Percentiles rank a stretch among this genome's conserved stretches.
Conservation (phyloP, 2,329 filamentous ascomycete genomes). For the Hypoxylon sp. region DNA sequence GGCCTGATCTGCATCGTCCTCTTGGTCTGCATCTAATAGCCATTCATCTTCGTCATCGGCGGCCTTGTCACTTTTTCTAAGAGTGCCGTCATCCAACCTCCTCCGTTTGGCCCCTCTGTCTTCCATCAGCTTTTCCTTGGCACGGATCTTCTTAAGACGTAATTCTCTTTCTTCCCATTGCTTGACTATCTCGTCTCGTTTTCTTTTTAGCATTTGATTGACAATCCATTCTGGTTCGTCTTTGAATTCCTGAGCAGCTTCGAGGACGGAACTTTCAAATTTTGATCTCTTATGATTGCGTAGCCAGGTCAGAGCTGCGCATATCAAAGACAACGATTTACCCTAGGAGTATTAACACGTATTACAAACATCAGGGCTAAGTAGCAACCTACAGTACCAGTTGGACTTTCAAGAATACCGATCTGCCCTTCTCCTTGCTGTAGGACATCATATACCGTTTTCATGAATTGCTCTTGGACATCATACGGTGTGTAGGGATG, state of each 20-base stretch:
- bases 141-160: constrained; percentile 71
- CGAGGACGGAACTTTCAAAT: constrained; percentile 63
- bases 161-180: constrained; percentile 77
- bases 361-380: not conserved
- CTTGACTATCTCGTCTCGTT: constrained; percentile 70
- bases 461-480: constrained; percentile 91
- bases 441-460: constrained; percentile 78
- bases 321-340: constrained; percentile 92
- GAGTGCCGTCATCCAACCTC: constrained; percentile 50
- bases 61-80: constrained; percentile 27
- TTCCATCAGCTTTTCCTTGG: constrained; percentile 67
- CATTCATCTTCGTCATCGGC: constrained; percentile 67
- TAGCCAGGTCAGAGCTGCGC: constrained; percentile 89
- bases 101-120: constrained; percentile 58
- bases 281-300: constrained; percentile 74
- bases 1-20: constrained; percentile 48
- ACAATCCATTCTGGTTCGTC: constrained; percentile 88
- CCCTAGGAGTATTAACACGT: constrained; percentile 59
- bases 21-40: constrained; percentile 74
- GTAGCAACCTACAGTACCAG: constrained; percentile 68
- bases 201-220: constrained; percentile 76
- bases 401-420: constrained; percentile 93
- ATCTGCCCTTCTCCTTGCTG: constrained; percentile 76
- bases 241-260: constrained; percentile 55
- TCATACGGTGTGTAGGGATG: constrained; percentile 89